Evolutionary conservation across 768 basidiomycete species (phyloP), one percentile per base, ranked within the genome.

Genomic region (Kwoniella heveanensis): DNA sequence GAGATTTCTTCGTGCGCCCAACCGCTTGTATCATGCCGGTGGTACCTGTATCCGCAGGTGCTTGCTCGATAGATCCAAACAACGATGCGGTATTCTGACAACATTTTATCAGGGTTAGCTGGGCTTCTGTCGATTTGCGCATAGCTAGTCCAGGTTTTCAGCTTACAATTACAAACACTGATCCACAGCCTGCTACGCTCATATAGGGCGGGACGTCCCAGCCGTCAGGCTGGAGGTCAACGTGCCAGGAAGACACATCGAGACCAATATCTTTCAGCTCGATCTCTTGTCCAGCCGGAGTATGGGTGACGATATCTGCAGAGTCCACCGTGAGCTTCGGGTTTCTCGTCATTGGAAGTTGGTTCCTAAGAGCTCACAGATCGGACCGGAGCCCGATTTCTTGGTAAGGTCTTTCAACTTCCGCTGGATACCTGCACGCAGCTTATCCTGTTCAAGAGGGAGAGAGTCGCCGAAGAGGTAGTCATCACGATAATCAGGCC

Each of bases 241-340:
- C 39, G 19, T 65, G 48, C 64, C 64, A 72, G 19, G 39, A 58
- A 0, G 26, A 44, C 10, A 66, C 60, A 24, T 68, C 60, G 21
- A 77, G 57, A 10, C 67, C 72, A n/a, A 79, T 36, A 22, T 70
- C 61, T 30, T 64, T 56, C 4, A 72, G 58, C 4, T 68, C 57
- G 17, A 54, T 25, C 9, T 65, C 60, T 19, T 65, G 57, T 1
- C 48, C 47, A 15, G 72, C 70, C 4, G 68, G 25, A 6, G 71
- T 70, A 58, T 79, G 75, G 6, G 73, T 36, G 19, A 79, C 39
- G 27, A 77, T 57, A 53, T 76, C 77, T 79, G 55, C 10, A 2
- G 36, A n/a, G 27, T n/a, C n/a, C n/a, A 60, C 17, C 17, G 51
- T 64, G 37, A 62, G 44, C 50, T 52, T 13, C 12, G n/a, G 47